Percentiles rank a stretch among this genome's conserved stretches.
phyloP scores from a whole-genome alignment of 2,329 filamentous ascomycete species.

The Malbranchea cinnamomea region DNA sequence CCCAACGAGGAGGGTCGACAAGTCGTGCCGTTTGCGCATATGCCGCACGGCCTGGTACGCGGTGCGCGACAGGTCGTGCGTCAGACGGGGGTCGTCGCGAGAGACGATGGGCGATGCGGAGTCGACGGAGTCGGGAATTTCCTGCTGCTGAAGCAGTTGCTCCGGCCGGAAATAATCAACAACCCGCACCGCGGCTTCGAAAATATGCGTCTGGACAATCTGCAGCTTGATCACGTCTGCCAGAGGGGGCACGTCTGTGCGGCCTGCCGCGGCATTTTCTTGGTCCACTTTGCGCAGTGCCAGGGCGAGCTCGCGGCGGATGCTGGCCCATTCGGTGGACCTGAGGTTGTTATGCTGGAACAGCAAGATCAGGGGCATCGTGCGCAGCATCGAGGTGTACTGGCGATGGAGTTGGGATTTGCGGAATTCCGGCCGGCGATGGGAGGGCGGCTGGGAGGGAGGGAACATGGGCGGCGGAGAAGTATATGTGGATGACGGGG shows the following conservation, averaged over 20 bases:
- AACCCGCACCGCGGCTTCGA: conserved; percentile 68
- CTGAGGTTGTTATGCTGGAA: conserved; percentile 70
- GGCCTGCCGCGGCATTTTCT: conserved; percentile 45
- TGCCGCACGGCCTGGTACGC: conserved; percentile 38
- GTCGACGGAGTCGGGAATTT: conserved; percentile 12
- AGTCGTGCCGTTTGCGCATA: conserved; percentile 40
- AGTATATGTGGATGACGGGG: conserved; percentile 31
- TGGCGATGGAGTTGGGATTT: conserved; percentile 79
- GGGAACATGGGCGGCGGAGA: conserved; percentile 37
- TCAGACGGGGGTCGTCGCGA: conserved; percentile 28
- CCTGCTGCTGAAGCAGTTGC: conserved; percentile 16
- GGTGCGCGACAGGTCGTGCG: conserved; percentile 43
- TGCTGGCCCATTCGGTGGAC: conserved; percentile 58
- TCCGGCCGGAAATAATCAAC: conserved; percentile 64
- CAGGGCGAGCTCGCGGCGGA: conserved; percentile 52
- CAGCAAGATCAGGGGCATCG: conserved; percentile 69
- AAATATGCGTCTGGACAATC: conserved; percentile 78
- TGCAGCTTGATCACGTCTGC: conserved; percentile 57
- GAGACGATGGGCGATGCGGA: conserved; percentile 19
- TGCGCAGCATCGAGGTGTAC: conserved; percentile 77
- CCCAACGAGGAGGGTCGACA: conserved; percentile 65
- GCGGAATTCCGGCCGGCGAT: conserved; percentile 70
- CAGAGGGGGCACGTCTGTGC: conserved; percentile 28
- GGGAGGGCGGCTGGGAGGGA: conserved; percentile 67
- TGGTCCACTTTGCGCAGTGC: conserved; percentile 50